Base-by-base conservation (phyloP, 106 monocot species). In the Dendrobium officinale region DNA sequence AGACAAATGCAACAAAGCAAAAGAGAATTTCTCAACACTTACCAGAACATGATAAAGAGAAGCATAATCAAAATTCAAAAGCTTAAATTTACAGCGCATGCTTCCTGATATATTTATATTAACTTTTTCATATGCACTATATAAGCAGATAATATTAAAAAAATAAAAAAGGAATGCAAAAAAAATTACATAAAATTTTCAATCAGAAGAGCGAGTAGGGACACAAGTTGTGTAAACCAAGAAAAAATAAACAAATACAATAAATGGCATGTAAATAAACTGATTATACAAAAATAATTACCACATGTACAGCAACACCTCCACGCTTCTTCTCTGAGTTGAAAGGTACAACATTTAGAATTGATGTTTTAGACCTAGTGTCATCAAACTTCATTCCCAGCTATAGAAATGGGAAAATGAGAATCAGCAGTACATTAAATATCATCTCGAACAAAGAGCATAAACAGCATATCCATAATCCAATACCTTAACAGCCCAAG, bases 271-370 rank as follows among this genome's bases (percentile, higher is more conserved):
- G 3, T 15, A 51, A 42, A 43, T 7, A 17, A 42, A 74, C 20
- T 74, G 74, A 43, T 17, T 74, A 15, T 43, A 73, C 73, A 55
- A 77, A 82, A 67, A 55, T 67, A 47, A 79, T 83, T 92, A 94
- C 94, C 86, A 79, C 54, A 49, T 84, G 77, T 26, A 98, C 77
- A 76, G 98, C 98, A 78, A 98, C 91, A 79, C 92, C 94, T 76
- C 98, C 94, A 66, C 94, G 92, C 72, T 98, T 98, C 83, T 98
- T 98, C 77, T 98, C 98, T 42, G 98, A 98, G 80, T 89, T 98
- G 82, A 98, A 98, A 70, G 98, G 98, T 77, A 95, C 77, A 15
- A 87, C 92, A 79, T 86, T 86, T 78, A 98, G 82, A 82, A 98
- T 75, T 33, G 89, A 82, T 80, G 89, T 82, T 88, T 80, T 89